Conservation (phyloP, 306 rosid species). For the Gillenia trifoliata region DNA sequence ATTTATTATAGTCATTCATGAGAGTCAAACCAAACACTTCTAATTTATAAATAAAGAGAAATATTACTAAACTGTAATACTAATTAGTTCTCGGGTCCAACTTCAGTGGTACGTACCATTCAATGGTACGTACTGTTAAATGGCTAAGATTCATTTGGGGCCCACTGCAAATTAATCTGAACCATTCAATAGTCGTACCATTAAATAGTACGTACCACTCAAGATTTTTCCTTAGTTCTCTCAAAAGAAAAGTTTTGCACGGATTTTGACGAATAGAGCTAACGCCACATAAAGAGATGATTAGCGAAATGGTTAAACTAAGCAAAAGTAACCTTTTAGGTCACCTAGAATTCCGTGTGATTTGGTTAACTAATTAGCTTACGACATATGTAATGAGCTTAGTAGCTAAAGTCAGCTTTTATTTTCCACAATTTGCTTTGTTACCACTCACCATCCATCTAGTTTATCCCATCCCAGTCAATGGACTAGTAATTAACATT, state of each 20-base stretch:
- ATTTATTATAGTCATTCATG: too few species aligned
- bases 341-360: neutral
- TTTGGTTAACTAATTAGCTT: neutral
- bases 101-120: too few species aligned
- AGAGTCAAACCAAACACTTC: rapidly evolving
- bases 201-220: too few species aligned
- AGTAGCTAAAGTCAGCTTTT: neutral
- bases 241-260: neutral
- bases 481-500: neutral
- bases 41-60: too few species aligned
- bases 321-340: neutral
- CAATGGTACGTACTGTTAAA: too few species aligned
- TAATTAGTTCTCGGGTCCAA: too few species aligned
- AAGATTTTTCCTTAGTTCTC: too few species aligned
- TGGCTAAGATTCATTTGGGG: too few species aligned
- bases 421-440: neutral
- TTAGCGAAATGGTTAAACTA: neutral
- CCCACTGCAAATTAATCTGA: too few species aligned
- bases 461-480: neutral
- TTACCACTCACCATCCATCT: neutral
- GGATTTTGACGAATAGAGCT: neutral
- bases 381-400: neutral
- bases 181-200: too few species aligned
- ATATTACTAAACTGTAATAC: too few species aligned
- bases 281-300: neutral